Percentiles rank a stretch among this genome's conserved stretches.
phyloP scores from a whole-genome alignment of 129 eudicot species.

The Silybum marianum region DNA sequence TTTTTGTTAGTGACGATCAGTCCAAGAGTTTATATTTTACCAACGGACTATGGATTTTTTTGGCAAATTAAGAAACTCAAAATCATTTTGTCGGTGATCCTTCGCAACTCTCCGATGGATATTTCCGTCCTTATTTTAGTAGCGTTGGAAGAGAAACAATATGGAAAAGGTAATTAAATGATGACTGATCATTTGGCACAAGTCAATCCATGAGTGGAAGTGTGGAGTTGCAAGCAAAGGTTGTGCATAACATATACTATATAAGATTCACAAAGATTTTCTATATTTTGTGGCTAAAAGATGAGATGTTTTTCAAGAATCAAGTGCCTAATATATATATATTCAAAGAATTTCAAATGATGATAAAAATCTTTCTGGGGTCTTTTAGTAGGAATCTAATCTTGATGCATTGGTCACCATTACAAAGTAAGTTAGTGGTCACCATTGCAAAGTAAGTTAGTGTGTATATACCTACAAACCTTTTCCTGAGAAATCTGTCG shows the following conservation, averaged over 20 bases:
- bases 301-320: neutral
- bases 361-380: neutral
- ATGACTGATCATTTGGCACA: neutral
- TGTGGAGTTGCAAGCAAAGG: neutral
- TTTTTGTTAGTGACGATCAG: neutral
- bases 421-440: neutral
- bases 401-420: neutral
- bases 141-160: no score
- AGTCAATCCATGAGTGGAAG: neutral
- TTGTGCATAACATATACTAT: conserved; percentile 11
- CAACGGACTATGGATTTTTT: neutral
- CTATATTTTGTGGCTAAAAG: neutral
- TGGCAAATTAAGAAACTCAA: neutral
- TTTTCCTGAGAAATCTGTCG: no score
- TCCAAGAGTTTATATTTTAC: neutral
- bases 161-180: neutral
- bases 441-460: no score
- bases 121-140: neutral
- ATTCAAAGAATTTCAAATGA: no score
- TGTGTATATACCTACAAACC: no score
- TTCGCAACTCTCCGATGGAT: neutral
- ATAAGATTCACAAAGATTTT: neutral
- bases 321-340: neutral
- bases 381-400: neutral
- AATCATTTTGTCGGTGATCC: neutral